Conservation (phyloP, 352 stramenopile species). For the Phytophthora fragariae region DNA sequence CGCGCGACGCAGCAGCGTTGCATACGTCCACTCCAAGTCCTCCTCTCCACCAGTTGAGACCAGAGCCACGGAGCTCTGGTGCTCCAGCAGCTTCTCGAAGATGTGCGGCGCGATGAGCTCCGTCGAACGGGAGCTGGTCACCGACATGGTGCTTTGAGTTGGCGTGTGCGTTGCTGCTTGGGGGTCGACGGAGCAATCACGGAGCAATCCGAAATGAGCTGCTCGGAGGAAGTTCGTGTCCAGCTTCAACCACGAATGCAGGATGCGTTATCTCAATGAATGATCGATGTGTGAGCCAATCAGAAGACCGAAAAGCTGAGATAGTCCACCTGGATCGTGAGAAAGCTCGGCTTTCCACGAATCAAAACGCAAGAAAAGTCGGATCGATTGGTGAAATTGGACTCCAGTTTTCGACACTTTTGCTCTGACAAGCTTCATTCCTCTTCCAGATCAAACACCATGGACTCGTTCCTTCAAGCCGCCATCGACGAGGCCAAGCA, state of each 20-base stretch:
- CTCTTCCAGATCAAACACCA: constrained; percentile 13
- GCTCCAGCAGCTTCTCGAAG: constrained; percentile 40
- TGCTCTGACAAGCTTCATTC: not conserved
- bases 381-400: not conserved
- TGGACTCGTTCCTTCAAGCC: constrained; percentile 44
- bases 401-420: not conserved
- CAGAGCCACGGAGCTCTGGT: constrained; percentile 33
- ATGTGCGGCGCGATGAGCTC: constrained; percentile 37
- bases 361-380: not conserved
- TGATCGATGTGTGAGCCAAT: not conserved
- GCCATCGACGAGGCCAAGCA: constrained; percentile 40
- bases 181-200: too few species aligned
- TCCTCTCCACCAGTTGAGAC: constrained; percentile 14
- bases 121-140: not conserved
- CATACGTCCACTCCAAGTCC: constrained; percentile 52
- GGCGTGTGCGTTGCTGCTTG: not conserved
- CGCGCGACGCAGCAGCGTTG: constrained; percentile 45
- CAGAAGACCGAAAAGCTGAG: not conserved
- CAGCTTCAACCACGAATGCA: not conserved
- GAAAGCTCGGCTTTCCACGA: not conserved
- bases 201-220: constrained; percentile 18
- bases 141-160: not conserved
- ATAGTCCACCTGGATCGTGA: not conserved
- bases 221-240: not conserved
- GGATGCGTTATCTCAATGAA: not conserved